Evolutionary conservation across 306 rosid species (phyloP).

Genomic region (Spatholobus suberectus): DNA sequence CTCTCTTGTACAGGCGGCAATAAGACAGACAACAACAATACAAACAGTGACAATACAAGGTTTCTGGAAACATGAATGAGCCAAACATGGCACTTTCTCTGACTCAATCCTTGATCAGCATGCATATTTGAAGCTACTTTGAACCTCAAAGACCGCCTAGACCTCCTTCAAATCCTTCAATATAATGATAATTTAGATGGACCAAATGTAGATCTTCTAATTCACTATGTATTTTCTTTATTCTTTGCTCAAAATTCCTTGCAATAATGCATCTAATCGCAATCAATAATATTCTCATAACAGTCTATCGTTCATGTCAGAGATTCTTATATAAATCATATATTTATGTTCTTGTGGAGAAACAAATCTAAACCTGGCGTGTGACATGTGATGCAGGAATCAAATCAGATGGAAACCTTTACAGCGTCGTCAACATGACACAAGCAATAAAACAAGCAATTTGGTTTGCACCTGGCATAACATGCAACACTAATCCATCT

Average conservation of each 20-base stretch:
- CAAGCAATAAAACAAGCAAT: conserved; percentile 36
- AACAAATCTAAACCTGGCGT: not conserved
- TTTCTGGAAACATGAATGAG: conserved; percentile 50
- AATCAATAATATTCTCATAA: no score
- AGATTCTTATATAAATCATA: no score
- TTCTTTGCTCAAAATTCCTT: no score
- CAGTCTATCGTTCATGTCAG: no score
- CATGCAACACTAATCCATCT: conserved; percentile 51
- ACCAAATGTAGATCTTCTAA: not conserved
- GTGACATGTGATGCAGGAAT: conserved; percentile 35
- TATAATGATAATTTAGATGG: conserved; percentile 30
- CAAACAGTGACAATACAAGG: not conserved
- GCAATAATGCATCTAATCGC: not conserved
- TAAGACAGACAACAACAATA: not conserved
- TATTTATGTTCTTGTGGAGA: no score
- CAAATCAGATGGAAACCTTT: conserved; percentile 45
- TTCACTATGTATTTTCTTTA: not conserved
- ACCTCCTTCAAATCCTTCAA: conserved; percentile 35
- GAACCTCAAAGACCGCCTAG: not conserved
- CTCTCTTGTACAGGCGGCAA: conserved; percentile 39
- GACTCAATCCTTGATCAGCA: conserved; percentile 38
- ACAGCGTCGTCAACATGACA: conserved; percentile 38
- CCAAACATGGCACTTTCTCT: conserved; percentile 46
- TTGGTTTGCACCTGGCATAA: conserved; percentile 46
- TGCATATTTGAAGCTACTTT: conserved; percentile 20